These are phyloP conservation scores for Pythium phragmiticola DNA, from an alignment of 352 stramenopile species.

Conservation along the genomic window DNA sequence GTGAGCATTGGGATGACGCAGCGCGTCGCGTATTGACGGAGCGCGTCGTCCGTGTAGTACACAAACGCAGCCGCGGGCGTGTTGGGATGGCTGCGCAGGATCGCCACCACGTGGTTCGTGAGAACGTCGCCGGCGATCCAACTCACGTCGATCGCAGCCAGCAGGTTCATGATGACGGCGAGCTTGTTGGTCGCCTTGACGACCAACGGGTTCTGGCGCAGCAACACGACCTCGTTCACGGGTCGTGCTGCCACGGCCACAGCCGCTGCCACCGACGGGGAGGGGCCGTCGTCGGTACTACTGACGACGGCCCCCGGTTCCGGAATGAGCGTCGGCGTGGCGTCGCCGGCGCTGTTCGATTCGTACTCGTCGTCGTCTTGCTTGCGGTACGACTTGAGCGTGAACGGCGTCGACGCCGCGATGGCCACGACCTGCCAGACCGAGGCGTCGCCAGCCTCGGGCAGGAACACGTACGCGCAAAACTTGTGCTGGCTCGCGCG, in stretches of 20 bases:
- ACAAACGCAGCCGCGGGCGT: background rate
- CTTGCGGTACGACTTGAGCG: slow-evolving; percentile 37
- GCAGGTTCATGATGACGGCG: slow-evolving; percentile 23
- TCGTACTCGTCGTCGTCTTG: slow-evolving; percentile 35
- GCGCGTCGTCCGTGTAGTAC: slow-evolving; percentile 8
- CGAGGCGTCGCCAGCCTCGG: slow-evolving; percentile 1
- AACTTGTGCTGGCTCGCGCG: slow-evolving; percentile 42
- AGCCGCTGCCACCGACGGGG: background rate
- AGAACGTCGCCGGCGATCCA: slow-evolving; percentile 26
- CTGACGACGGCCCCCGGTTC: slow-evolving; percentile 1
- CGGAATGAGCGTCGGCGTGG: slow-evolving; percentile 2
- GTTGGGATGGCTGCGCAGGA: slow-evolving; percentile 14
- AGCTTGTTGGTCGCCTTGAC: slow-evolving; percentile 23
- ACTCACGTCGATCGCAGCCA: slow-evolving; percentile 23
- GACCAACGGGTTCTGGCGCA: slow-evolving; percentile 22
- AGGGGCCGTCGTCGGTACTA: background rate
- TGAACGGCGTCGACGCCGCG: slow-evolving; percentile 37
- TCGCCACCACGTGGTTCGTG: slow-evolving; percentile 13
- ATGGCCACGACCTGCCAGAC: slow-evolving; percentile 35
- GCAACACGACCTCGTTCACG: slow-evolving; percentile 21
- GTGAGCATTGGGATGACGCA: slow-evolving; percentile 13
- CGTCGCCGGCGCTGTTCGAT: background rate
- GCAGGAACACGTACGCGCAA: slow-evolving; percentile 38
- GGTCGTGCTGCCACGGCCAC: background rate
- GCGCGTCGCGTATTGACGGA: slow-evolving; percentile 10